Conservation (phyloP, 495 filamentous ascomycete species). For the Chlorociboria aeruginascens region DNA sequence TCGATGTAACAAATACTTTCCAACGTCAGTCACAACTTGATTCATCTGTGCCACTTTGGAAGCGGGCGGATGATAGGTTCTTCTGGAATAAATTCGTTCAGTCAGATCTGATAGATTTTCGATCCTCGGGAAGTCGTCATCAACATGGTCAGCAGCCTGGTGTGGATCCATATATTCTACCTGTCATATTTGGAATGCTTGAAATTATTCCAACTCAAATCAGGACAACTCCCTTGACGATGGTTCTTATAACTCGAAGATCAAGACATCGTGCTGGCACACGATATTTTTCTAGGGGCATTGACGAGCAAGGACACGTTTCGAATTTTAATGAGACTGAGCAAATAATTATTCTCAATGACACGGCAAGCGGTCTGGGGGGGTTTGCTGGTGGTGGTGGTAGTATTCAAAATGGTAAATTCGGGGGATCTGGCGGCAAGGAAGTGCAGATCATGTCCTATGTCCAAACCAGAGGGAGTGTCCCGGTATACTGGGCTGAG, state of each 20-base stretch:
- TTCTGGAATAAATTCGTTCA: constrained; percentile 96
- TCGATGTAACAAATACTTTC: constrained; percentile 90
- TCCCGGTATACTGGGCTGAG: constrained; percentile 92
- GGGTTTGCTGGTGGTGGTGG: constrained; percentile 73
- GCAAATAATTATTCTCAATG: constrained; percentile 79
- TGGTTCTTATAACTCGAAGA: constrained; percentile 76
- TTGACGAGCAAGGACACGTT: constrained; percentile 87
- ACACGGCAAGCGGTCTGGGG: constrained; percentile 52
- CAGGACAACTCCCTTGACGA: constrained; percentile 69
- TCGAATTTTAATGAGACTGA: constrained; percentile 99
- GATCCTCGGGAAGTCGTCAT: constrained; percentile 35
- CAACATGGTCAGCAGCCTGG: constrained; percentile 58
- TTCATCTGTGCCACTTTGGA: constrained; percentile 64
- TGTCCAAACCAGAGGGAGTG: constrained; percentile 89
- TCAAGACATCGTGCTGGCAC: constrained; percentile 82
- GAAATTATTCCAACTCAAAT: constrained; percentile 72
- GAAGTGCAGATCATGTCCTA: constrained; percentile 87
- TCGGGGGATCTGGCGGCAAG: constrained; percentile 39
- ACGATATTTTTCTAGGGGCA: constrained; percentile 83
- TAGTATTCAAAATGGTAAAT: constrained; percentile 59
- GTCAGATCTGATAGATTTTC: constrained; percentile 81
- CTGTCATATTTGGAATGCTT: constrained; percentile 89
- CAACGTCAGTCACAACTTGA: constrained; percentile 77
- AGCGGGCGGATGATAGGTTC: constrained; percentile 88
- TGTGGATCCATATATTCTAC: constrained; percentile 86